Evolutionary conservation across 768 basidiomycete genomes (phyloP), one percentile per base, ranked within the genome.

Genomic region (Boletus rubroflammeus): DNA sequence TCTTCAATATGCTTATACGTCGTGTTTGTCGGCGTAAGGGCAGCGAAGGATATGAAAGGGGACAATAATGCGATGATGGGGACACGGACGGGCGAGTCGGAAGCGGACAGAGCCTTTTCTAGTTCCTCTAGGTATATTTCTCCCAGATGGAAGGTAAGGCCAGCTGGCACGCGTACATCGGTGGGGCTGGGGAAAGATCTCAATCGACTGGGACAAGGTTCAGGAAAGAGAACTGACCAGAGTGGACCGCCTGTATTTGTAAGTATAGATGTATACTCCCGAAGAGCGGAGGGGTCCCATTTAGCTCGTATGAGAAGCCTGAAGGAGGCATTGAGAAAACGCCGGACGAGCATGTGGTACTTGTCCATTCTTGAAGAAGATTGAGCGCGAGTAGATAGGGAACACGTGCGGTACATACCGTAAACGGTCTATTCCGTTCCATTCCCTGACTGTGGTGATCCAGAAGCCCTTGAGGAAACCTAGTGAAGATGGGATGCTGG

Each of bases 81-180:
- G 0, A 74, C 77, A 15, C 79, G 75, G 1, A 64, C 50, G 15
- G 69, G 60, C 17, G 70, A 51, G 1, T 67, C 58, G 38, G 61
- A 65, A 31, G 50, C 51, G 31, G 66, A 66, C 7, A 83, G 63
- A 3, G 75, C 82, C 64, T 83, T 93, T 65, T 97, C 83, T 34
- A 99, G 80, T 67, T 98, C 96, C 59, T 91, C 87, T 14, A 95
- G 68, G 68, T 91, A 97, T 44, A 98, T 83, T 67, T 99, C 96
- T 14, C 86, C 79, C 19, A 98, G 71, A 68, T 99, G 96, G 65
- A 86, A 94, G 23, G 84, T 76, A 19, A 99, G 76, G 55, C 93
- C 84, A 3, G 78, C 71, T 2, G 96, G 92, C 2, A 93, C 84
- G 43, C 85, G 82, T 17, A 73, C 75, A 62, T 97, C 87, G 49